Evolutionary conservation across 2,329 filamentous ascomycete genomes (phyloP).

Genomic region (Trichophaea hybrida): DNA sequence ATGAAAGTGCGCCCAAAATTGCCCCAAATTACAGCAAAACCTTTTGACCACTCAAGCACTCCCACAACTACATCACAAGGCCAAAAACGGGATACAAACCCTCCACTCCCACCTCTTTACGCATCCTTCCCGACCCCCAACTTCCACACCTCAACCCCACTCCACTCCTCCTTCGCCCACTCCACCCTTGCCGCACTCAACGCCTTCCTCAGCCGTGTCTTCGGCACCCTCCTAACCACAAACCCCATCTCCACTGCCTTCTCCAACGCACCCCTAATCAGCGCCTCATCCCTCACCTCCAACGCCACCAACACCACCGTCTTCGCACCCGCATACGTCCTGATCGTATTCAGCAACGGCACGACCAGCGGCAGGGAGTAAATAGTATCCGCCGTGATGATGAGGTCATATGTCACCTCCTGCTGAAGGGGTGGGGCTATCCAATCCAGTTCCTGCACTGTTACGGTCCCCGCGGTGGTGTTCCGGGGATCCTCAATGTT

Average conservation of each 20-base stretch:
- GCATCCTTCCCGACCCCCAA: too few relatives aligned
- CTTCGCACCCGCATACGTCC: background rate
- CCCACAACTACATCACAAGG: too few relatives aligned
- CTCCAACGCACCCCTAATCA: conserved; percentile 11
- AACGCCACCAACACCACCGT: conserved; percentile 15
- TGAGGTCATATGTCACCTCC: conserved; percentile 7
- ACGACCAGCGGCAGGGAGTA: conserved; percentile 9
- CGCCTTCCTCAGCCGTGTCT: conserved; percentile 10
- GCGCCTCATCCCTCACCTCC: conserved; percentile 15
- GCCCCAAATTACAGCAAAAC: too few relatives aligned
- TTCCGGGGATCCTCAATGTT: conserved; percentile 7
- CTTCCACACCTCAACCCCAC: conserved; percentile 20
- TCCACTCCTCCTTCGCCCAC: conserved; percentile 17
- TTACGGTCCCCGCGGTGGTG: background rate
- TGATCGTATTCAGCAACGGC: conserved; percentile 13
- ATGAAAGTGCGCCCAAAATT: too few relatives aligned
- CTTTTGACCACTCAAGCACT: too few relatives aligned
- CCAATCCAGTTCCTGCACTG: conserved; percentile 17
- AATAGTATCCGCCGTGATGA: conserved; percentile 20
- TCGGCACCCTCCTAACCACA: conserved; percentile 8
- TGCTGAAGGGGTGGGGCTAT: conserved; percentile 1
- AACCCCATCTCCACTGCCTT: conserved; percentile 12
- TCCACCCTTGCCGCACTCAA: conserved; percentile 6
- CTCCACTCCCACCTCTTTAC: too few relatives aligned
- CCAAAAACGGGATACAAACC: too few relatives aligned